A percentile compares a stretch with the other conserved stretches of the same genome.
Evolutionary conservation across 345 rosid species (phyloP).

Genomic region (Chamaenerion angustifolium): DNA sequence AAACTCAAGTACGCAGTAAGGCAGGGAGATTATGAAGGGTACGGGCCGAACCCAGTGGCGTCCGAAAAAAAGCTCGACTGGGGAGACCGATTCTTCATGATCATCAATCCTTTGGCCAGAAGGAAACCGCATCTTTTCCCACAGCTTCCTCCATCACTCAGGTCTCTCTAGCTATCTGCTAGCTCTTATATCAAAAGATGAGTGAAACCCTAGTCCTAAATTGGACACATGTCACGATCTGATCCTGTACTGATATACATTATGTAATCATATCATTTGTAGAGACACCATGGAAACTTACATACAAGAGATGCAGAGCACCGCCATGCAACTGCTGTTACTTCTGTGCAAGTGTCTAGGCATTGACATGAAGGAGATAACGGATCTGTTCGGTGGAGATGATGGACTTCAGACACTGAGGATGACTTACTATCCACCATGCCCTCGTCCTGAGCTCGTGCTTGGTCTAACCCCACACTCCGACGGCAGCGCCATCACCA

Average conservation of each 20-base stretch:
- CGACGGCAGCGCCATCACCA: not conserved
- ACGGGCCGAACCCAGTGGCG: constrained; percentile 7
- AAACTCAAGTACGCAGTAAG: constrained; percentile 3
- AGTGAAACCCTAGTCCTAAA: too few species aligned
- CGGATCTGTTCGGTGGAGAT: constrained; percentile 5
- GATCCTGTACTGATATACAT: too few species aligned
- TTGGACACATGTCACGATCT: not conserved
- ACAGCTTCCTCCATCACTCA: constrained; percentile 4
- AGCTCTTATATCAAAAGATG: too few species aligned
- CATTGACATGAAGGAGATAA: constrained; percentile 35
- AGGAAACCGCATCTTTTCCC: constrained; percentile 3
- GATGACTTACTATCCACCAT: constrained; percentile 29
- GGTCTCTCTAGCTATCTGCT: not conserved
- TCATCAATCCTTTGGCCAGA: not conserved
- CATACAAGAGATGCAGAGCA: constrained; percentile 16
- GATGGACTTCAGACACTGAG: constrained; percentile 17
- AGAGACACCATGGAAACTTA: constrained; percentile 42
- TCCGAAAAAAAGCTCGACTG: constrained; percentile 13
- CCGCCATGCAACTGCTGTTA: constrained; percentile 21
- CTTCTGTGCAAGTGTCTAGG: constrained; percentile 26
- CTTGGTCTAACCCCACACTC: constrained; percentile 29
- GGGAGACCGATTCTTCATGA: constrained; percentile 4
- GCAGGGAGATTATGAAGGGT: constrained; percentile 2
- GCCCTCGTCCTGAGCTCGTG: constrained; percentile 22
- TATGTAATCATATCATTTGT: constrained; percentile 1